Evolutionary conservation across 495 filamentous ascomycete species (phyloP), one percentile per base, ranked within the genome.

Genomic region (Penicillium lividum): DNA sequence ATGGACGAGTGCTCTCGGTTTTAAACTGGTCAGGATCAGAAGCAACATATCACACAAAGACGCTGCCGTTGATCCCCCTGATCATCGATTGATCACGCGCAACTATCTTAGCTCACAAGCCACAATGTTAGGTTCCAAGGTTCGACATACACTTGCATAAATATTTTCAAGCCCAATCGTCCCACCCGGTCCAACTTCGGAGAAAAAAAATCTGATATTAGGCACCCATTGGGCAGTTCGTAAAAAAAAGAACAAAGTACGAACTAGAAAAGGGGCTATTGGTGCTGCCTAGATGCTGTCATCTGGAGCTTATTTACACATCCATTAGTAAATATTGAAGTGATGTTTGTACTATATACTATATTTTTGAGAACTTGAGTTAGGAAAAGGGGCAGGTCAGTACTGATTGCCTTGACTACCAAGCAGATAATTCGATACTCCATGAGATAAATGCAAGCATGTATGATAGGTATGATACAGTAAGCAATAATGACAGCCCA

Each of bases 81-180:
- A 29, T n/a, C 38, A 50, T 8, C 22, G 22, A 22, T 22, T 22
- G 22, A 22, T 52, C 8, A 52, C 31, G 33, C 31, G 34, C n/a
- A 51, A 27, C 25, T 31, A 52, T 52, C 49, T 36, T 52, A 27
- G 18, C 33, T 40, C 49, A 22, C 9, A 38, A 52, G 49, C 49
- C 49, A 52, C 49, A 52, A 25, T 38, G 2, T 36, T 7, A 31
- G 11, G 49, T 40, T n/a, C 15, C 40, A 30, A 25, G 48, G 36
- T 51, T 16, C 22, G 1, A 22, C 22, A 22, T 22, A 22, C 22
- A 2, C 22, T 22, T 22, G 22, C 22, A 22, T 22, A 22, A 51
- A 15, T 29, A 18, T 52, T 52, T 7, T 10, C 31, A 40, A 27
- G 34, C n/a, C 25, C n/a, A 25, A 52, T 52, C n/a, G 31, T 25